Percentiles rank a stretch among this genome's conserved stretches.
Conservation (phyloP, 2,329 filamentous ascomycete species). For the Claviceps purpurea region DNA sequence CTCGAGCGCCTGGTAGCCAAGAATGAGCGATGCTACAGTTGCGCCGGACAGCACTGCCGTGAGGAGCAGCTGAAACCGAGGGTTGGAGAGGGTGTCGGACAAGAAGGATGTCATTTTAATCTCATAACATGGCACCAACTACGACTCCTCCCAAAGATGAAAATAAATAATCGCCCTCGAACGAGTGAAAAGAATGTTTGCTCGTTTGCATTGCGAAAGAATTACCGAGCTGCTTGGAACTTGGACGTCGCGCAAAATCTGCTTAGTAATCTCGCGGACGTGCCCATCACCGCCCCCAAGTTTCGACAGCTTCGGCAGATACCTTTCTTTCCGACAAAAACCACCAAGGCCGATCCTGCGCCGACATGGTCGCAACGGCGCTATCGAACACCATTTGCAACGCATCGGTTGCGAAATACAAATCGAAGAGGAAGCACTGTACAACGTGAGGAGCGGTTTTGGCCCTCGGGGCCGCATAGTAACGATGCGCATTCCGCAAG, state of each 20-base stretch:
- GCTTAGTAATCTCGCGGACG: slow-evolving; percentile 2
- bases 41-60: slow-evolving; percentile 56
- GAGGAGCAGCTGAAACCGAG: slow-evolving; percentile 49
- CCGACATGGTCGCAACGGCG: neutral
- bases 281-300: neutral
- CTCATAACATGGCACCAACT: slow-evolving; percentile 8
- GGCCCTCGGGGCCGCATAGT: slow-evolving; percentile 3
- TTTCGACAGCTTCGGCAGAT: neutral
- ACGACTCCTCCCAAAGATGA: neutral
- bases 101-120: slow-evolving; percentile 29
- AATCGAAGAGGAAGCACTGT: neutral
- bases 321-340: neutral
- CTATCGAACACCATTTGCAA: neutral
- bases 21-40: slow-evolving; percentile 44
- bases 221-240: neutral
- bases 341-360: neutral
- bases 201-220: too few species aligned
- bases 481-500: slow-evolving; percentile 27
- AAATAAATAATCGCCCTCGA: neutral
- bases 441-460: neutral
- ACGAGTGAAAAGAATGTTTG: too few species aligned
- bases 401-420: neutral
- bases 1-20: slow-evolving; percentile 49
- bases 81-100: slow-evolving; percentile 28
- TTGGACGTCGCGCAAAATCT: neutral